Conservation (phyloP, 1,284 basidiomycete genomes). For the Singerocomus inundabilis region DNA sequence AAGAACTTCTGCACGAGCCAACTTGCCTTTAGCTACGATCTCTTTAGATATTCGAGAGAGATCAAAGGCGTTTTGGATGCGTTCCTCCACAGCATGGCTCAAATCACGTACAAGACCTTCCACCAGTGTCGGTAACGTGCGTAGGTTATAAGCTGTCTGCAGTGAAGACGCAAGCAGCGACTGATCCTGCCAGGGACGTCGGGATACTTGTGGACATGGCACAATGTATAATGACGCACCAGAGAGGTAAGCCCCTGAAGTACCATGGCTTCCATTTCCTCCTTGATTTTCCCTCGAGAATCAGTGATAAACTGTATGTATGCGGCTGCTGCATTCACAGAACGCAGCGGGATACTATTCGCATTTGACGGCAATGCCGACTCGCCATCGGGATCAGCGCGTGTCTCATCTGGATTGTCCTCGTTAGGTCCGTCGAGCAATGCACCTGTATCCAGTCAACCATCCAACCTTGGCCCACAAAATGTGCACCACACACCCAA, state of each 20-base stretch:
- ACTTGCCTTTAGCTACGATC: slow-evolving; percentile 69
- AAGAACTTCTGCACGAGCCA: background rate
- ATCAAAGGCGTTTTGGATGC: slow-evolving; percentile 84
- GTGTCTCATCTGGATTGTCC: slow-evolving; percentile 1
- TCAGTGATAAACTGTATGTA: slow-evolving; percentile 73
- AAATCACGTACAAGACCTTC: slow-evolving; percentile 78
- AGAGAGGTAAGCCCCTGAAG: slow-evolving; percentile 70
- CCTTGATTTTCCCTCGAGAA: slow-evolving; percentile 65
- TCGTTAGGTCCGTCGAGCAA: slow-evolving; percentile 31
- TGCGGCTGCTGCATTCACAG: slow-evolving; percentile 66
- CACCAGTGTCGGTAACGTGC: slow-evolving; percentile 81
- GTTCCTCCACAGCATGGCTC: slow-evolving; percentile 78
- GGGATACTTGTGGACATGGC: background rate
- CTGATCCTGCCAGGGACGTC: slow-evolving; percentile 62
- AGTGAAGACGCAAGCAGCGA: slow-evolving; percentile 86
- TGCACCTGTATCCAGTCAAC: slow-evolving; percentile 18
- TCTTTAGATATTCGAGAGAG: slow-evolving; percentile 83
- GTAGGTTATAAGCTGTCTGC: slow-evolving; percentile 93
- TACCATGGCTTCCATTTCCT: slow-evolving; percentile 89
- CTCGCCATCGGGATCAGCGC: slow-evolving; percentile 8
- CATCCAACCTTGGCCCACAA: background rate
- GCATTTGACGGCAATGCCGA: slow-evolving; percentile 1
- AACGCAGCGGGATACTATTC: slow-evolving; percentile 54
- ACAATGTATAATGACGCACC: slow-evolving; percentile 44
- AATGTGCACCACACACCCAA: slow-evolving; percentile 53